Base-by-base conservation (phyloP, 257 asterid species). In the Solanum gracilifrons region DNA sequence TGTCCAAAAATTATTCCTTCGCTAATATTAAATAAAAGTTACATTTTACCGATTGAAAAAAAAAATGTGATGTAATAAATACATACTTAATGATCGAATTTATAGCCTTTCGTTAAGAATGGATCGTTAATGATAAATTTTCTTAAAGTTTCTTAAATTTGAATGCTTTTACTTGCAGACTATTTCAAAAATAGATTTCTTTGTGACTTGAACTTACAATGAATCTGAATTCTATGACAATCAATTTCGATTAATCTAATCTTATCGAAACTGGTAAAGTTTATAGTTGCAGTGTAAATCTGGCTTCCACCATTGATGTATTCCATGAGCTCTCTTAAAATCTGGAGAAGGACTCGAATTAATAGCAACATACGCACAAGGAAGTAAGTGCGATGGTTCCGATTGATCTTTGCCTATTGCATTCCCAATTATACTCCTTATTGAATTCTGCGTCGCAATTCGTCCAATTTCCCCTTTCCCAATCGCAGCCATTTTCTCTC, bases 261-360 rank as follows among this genome's bases (percentile, higher is more conserved):
- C 64, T 88, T 73, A 91, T 32, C 84, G 89, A 79, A 87, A 90
- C 72, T 91, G 90, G 69, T 92, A 90, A 5, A 88, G 58, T 25
- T 93, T 93, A 86, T 76, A 88, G 11, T 87, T 77, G 21, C 88
- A 88, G 55, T 90, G 80, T 89, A 92, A 55, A 90, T 91, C 93
- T 1, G 86, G 91, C 39, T 87, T 92, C 97, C 98, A 93, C 98
- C 98, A 95, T 33, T 94, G 98, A 27, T 90, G 91, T 88, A 95
- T 88, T 82, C 94, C 94, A 88, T 94, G 98, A 85, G 93, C 97
- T 84, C 92, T 91, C 88, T 87, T 89, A 15, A 92, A 92, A 48
- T 71, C 88, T 85, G 37, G 39, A 27, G 87, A 51, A 37, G 92
- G 89, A 12, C 93, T 87, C 32, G 11, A 39, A 37, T 92, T 95